A percentile compares a stretch with the other conserved stretches of the same genome.
Conservation (phyloP, 768 basidiomycete species). For the Auriscalpium vulgare region DNA sequence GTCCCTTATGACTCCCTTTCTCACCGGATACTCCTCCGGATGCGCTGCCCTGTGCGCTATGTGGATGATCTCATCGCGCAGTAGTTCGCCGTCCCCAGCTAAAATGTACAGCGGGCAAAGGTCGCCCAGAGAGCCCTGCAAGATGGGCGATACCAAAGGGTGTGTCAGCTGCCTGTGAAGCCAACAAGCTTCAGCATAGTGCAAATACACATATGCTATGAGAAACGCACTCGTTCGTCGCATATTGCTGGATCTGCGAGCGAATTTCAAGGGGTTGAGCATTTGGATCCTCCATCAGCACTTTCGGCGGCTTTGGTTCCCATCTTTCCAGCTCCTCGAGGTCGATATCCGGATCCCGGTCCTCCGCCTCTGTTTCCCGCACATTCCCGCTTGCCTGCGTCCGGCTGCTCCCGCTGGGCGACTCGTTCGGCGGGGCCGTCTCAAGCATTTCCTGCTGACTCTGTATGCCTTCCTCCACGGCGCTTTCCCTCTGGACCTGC, state of each 20-base stretch:
- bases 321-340: slow-evolving; percentile 25
- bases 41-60: slow-evolving; percentile 74
- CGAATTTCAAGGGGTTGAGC: slow-evolving; percentile 38
- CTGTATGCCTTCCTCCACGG: background rate
- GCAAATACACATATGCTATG: background rate
- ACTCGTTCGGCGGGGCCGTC: background rate
- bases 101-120: slow-evolving; percentile 70
- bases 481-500: background rate
- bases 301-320: slow-evolving; percentile 51
- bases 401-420: background rate
- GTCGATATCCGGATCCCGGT: background rate
- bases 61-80: slow-evolving; percentile 74
- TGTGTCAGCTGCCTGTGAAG: slow-evolving; percentile 46
- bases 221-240: slow-evolving; percentile 53
- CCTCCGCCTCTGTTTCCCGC: background rate
- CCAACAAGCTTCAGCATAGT: background rate
- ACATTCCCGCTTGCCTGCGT: background rate
- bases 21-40: slow-evolving; percentile 55
- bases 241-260: slow-evolving; percentile 73
- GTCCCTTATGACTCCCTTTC: slow-evolving; percentile 42
- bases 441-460: background rate
- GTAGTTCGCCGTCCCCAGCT: slow-evolving; percentile 64
- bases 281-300: slow-evolving; percentile 41
- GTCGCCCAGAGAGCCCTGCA: slow-evolving; percentile 67
- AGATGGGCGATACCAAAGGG: slow-evolving; percentile 64